Base-by-base conservation (phyloP, 257 asterid genomes). In the Handroanthus guayacan region DNA sequence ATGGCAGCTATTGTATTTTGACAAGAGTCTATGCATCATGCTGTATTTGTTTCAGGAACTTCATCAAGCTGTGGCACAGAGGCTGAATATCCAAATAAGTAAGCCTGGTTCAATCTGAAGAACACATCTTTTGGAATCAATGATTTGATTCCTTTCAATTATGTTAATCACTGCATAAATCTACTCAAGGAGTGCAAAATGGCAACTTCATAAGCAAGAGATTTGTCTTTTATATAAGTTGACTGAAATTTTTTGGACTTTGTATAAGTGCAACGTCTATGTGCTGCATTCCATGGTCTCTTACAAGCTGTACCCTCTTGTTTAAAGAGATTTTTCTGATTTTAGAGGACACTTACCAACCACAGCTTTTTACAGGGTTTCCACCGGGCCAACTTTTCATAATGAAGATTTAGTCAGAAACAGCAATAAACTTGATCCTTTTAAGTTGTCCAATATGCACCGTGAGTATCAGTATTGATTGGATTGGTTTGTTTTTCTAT, bases 31-130 rank as follows among this genome's bases (percentile, higher is more conserved):
- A 13, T 58, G 67, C 36, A 75, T 50, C 57, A 43, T 75, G 73
- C 82, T 79, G 18, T 75, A 41, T 85, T 83, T 68, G 76, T 45
- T 77, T 74, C 86, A 91, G 98, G 87, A 85, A 68, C 76, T 52
- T 70, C 86, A 52, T 67, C 87, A 55, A 81, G 84, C 82, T 79
- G 65, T 78, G 83, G 68, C 64, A 69, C 71, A 66, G 82, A 77
- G 82, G 88, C 83, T 72, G 84, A 75, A 76, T 74, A 52, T 80
- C 48, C 85, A 62, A 80, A 85, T 66, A 88, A 56, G 98, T 91
- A 84, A 88, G 97, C 80, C 37, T 55, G 73, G 66, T 58, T 52
- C 55, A 68, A 47, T 79, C 67, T 71, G 51, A 45, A 75, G 37
- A 37, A 55, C 57, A 66, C 70, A 51, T 57, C 61, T 70, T 25